Evolutionary conservation across 73 alveolate species (phyloP), one percentile per base, ranked within the genome.

Genomic region (Symbiodinium pilosum): DNA sequence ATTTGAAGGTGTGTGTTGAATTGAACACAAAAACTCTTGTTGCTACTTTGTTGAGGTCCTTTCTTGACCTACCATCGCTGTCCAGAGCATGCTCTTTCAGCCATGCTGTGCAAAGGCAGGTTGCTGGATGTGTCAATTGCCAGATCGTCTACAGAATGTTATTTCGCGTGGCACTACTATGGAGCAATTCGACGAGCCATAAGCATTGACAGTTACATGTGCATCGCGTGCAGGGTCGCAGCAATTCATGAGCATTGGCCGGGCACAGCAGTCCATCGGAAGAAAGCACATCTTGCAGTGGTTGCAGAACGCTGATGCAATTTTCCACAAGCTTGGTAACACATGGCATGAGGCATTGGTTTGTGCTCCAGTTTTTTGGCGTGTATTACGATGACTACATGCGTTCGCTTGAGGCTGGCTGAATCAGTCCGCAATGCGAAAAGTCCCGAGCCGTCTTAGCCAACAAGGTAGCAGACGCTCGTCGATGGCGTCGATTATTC

Each of bases 381-480:
- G 95, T 88, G 34, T 88, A 88, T 39, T 88, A 88, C 64, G 95
- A 88, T 41, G 95, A 88, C 34, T 88, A 88, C 86, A 88, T 88
- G 95, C 95, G 95, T 32, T 88, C 86, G 2, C 41, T 56, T 47
- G 95, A 88, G 81, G 95, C 54, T 38, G 21, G 38, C 83, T 11
- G n/a, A n/a, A n/a, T n/a, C n/a, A n/a, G 21, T 52, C 12, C 12
- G 21, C 30, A 52, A 52, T 12, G 71, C 71, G 71, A 16, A 16
- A 12, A 52, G 71, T 12, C 71, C 71, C 71, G 21, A 21, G 71
- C 21, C 30, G 71, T 52, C 21, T 21, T 12, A 52, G 39, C 39
- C 59, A 18, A 40, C 2, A 38, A 86, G 93, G 93, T 86, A 8
- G 30, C 71, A 4, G 95, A 88, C 36, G 95, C 56, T 32, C 14